Base-by-base conservation (phyloP, 768 basidiomycete genomes). In the Suillus subaureus region DNA sequence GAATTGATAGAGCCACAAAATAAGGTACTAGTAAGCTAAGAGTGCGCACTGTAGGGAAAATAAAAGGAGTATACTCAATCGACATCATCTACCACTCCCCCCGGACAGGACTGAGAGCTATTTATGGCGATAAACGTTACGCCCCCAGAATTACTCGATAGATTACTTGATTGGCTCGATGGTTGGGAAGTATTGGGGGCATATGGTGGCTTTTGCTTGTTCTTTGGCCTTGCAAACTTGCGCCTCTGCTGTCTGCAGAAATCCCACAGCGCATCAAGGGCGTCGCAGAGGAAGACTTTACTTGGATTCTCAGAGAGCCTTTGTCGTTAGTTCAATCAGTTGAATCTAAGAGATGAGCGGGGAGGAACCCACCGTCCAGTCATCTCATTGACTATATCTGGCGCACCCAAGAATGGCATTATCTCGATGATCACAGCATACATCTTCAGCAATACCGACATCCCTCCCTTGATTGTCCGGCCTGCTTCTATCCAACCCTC, bases 351-450 rank as follows among this genome's bases (percentile, higher is more conserved):
- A 3, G 15, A 28, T 58, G 33, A 60, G 31, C 11, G 21, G 31
- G 31, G 26, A 64, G 21, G 33, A 31, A 56, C n/a, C 58, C 82
- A 88, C 89, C 84, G 80, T 47, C 66, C 68, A 1, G 81, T 72
- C 85, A 91, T 87, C 70, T 87, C 87, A 18, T 82, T 82, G 1
- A 85, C 81, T 13, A 87, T 72, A 65, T 90, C 89, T 2, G 65
- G 61, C 7, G 75, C 82, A 12, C 78, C 75, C 56, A 91, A 68
- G 70, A 82, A 90, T 1, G 89, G 87, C 88, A 91, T 88, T 57
- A 81, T 68, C 45, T 80, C 79, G 15, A 85, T 39, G 13, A 84
- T 69, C 66, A 84, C 83, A 45, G 64, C 55, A 72, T 84, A 87
- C 28, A 84, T 70, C 49, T 77, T 82, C 16, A 72, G 56, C 55